Base-by-base conservation (phyloP, 148 eudicot genomes). In the Suaeda aralocaspica region DNA sequence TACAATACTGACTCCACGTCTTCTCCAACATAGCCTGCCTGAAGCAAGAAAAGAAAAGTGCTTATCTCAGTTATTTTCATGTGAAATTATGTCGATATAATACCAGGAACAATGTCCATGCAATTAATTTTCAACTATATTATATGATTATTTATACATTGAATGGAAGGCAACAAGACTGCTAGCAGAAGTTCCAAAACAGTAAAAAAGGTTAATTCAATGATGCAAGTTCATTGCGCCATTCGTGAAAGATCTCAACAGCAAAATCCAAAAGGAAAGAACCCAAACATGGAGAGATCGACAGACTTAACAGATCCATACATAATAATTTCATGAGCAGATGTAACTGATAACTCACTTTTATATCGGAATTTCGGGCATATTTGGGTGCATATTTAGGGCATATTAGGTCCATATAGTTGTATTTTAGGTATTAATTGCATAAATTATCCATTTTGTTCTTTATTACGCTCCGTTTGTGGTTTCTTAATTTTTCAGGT, bases 1-100 rank as follows among this genome's bases (percentile, higher is more conserved):
- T 86, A 82, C 78, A 92, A 74, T 64, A 92, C 83, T 67, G 98
- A 92, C 74, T 92, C 98, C 44, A 92, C 98, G 79, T 92, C 98
- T 76, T 92, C 98, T 60, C 98, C 98, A 74, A 92, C 98, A 73
- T 92, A 92, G 57, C 97, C 97, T 64, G 97, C 97, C 97, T 92
- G 88, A 75, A 76, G n/a, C n/a, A n/a, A n/a, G 45, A 75, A 26
- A 33, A 67, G 28, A 70, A 21, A 12, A 59, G 15, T 10, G 14
- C 59, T 72, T 1, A n/a, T 13, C 9, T 46, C 42, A 58, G 70
- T 56, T 34, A 36, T 44, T 33, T 11, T 39, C 24, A 26, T 18
- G 9, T 22, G 15, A 44, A 52, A 71, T 34, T 45, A 24, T 25
- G 51, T 21, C 62, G 14, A 26, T 42, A 52, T 13, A 33, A 4